Evolutionary conservation across 2,329 filamentous ascomycete genomes (phyloP).

Genomic region (Apiospora aurea): DNA sequence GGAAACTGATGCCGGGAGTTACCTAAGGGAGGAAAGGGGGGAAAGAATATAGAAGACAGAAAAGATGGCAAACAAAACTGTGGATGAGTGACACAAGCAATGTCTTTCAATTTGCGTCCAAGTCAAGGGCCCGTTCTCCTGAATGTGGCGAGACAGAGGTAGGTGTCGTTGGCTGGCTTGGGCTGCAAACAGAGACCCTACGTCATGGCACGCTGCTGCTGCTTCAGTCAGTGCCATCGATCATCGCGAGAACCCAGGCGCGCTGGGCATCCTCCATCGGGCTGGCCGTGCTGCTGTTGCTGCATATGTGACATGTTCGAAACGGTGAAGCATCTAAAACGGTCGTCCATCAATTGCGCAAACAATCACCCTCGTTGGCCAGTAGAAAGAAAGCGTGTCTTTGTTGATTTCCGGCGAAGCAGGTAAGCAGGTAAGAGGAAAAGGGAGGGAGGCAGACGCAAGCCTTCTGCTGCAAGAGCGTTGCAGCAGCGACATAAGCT

Average conservation of each 20-base stretch:
- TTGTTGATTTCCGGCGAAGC: background rate
- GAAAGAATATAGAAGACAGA: background rate
- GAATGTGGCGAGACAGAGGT: background rate
- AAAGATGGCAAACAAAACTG: background rate
- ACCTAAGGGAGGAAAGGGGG: background rate
- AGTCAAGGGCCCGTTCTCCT: background rate
- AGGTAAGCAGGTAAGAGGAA: background rate
- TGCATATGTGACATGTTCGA: background rate
- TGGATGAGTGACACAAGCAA: background rate
- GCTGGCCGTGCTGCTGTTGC: background rate
- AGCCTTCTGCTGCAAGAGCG: background rate
- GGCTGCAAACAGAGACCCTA: background rate
- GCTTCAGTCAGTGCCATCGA: background rate
- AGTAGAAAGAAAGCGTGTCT: background rate
- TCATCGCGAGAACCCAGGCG: background rate
- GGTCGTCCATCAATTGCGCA: background rate
- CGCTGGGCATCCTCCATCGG: background rate
- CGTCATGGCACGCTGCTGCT: constrained; percentile 9
- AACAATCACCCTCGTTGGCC: background rate
- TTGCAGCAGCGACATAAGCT: background rate
- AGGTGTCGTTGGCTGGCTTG: background rate
- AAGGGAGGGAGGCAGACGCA: background rate
- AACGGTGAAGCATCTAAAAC: background rate
- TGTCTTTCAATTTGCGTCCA: constrained; percentile 2
- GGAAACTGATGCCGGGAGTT: background rate